Conservation (phyloP, 192 early-diverging fungal species). For the Linderina pennispora region DNA sequence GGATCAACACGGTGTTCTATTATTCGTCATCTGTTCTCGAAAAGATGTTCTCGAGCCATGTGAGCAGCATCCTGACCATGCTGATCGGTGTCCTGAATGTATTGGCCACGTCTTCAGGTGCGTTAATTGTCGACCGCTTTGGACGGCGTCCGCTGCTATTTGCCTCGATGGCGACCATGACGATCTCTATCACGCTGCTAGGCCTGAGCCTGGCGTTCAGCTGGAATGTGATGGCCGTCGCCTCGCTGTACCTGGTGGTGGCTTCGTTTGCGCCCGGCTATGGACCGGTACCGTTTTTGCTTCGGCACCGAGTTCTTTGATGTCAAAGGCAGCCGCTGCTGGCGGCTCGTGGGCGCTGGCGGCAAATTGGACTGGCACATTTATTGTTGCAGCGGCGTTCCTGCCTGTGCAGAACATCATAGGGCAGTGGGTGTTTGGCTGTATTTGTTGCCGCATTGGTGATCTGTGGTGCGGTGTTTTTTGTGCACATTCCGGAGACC, state of each 20-base stretch:
- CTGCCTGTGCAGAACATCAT: constrained; percentile 32
- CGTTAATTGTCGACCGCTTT: constrained; percentile 68
- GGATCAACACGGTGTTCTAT: constrained; percentile 88
- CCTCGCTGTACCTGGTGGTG: constrained; percentile 42
- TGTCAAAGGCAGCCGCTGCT: constrained; percentile 26
- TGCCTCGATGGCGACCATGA: constrained; percentile 62
- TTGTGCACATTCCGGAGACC: constrained; percentile 36
- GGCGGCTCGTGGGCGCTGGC: constrained; percentile 39
- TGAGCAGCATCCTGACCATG: constrained; percentile 64
- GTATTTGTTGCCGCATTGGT: constrained; percentile 33
- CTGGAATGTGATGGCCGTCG: constrained; percentile 78
- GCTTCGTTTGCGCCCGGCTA: constrained; percentile 45
- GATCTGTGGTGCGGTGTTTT: constrained; percentile 19
- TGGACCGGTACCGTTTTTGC: constrained; percentile 43
- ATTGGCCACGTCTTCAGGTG: constrained; percentile 65
- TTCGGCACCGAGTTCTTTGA: constrained; percentile 44
- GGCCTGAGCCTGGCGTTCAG: constrained; percentile 55
- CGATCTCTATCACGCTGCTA: constrained; percentile 48
- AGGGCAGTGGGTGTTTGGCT: constrained; percentile 45
- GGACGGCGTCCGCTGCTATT: constrained; percentile 74
- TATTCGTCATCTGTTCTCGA: constrained; percentile 76
- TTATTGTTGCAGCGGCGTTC: constrained; percentile 35
- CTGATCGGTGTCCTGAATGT: constrained; percentile 75
- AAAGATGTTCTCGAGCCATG: constrained; percentile 53
- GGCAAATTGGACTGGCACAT: constrained; percentile 42